Percentiles rank a stretch among this genome's conserved stretches.
phyloP scores from a whole-genome alignment of 176 grass and related monocot species.

The Alloteropsis semialata region DNA sequence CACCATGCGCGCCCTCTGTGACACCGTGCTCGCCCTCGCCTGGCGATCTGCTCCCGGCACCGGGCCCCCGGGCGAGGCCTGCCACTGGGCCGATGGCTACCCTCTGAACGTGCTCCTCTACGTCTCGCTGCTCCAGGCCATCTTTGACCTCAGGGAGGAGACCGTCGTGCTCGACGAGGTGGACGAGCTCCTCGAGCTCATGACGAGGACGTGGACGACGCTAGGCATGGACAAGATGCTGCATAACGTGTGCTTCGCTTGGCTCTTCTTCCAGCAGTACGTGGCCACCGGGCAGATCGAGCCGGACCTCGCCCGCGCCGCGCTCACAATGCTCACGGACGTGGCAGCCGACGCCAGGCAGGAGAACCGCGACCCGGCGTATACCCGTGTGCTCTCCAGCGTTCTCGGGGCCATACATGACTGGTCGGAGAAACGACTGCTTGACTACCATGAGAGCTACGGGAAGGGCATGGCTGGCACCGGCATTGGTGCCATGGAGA shows the following conservation, averaged over 20 bases:
- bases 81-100: constrained; percentile 90
- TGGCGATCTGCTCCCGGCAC: constrained; percentile 35
- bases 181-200: constrained; percentile 86
- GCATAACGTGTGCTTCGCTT: constrained; percentile 75
- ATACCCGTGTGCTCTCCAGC: constrained; percentile 51
- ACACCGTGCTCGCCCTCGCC: constrained; percentile 53
- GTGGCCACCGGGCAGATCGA: constrained; percentile 64
- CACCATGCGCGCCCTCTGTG: constrained; percentile 58
- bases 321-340: constrained; percentile 56
- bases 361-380: constrained; percentile 37
- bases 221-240: constrained; percentile 60
- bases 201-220: constrained; percentile 77
- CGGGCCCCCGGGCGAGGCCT: constrained; percentile 27
- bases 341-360: constrained; percentile 65
- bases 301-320: constrained; percentile 59
- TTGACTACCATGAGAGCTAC: constrained; percentile 81
- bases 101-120: constrained; percentile 87
- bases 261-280: constrained; percentile 88
- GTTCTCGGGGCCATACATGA: constrained; percentile 53
- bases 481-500: constrained; percentile 38
- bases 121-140: constrained; percentile 57
- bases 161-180: constrained; percentile 86
- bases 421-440: constrained; percentile 72
- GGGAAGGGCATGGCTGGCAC: constrained; percentile 29
- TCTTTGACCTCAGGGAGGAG: constrained; percentile 72